Evolutionary conservation across 2,329 filamentous ascomycete genomes (phyloP), one percentile per base, ranked within the genome.

Genomic region (Xylariaceae sp.): DNA sequence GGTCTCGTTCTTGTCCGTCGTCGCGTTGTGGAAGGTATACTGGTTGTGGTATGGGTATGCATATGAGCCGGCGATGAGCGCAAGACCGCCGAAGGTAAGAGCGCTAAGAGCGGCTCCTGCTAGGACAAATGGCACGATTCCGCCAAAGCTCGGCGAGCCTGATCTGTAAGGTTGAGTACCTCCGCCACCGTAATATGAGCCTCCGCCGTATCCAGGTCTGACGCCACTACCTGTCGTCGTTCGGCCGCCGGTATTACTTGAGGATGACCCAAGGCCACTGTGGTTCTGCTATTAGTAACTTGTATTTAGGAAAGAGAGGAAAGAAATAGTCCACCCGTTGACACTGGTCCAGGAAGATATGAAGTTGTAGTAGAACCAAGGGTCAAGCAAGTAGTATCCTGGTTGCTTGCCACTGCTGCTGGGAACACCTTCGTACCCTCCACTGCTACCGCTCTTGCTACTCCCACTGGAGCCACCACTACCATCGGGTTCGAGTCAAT

Each of bases 141-240:
- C 77, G 3, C 78, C 76, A 3, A 75, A 68, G 1, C 75, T 77
- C 1, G 51, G 53, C 0, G 38, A n/a, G 6, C 86, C 86, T 2
- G 87, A 59, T 2, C 61, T 55, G 69, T 88, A 93, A 2, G 89
- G 87, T 0, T 66, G 64, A 2, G 72, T 54, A 0, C 83, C 78
- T 45, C 89, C 89, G 45, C 87, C 87, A 36, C 80, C 79, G 63
- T 90, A 91, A 68, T 79, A 88, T 47, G 66, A 62, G 7, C 86
- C 84, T 36, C 83, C 82, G 42, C 83, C 86, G 62, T 79, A 90
- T 1, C 63, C 55, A 3, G 82, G 83, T 14, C 72, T 61, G 1
- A 78, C 71, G 14, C 87, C 86, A 47, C 78, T 80, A 53, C 87
- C 86, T 6, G 74, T 70, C 5, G 70, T 75, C 3, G 85, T 85